A percentile compares a stretch with the other conserved stretches of the same genome.
Evolutionary conservation across 1,284 basidiomycete genomes (phyloP).

Genomic region (Bjerkandera adusta): DNA sequence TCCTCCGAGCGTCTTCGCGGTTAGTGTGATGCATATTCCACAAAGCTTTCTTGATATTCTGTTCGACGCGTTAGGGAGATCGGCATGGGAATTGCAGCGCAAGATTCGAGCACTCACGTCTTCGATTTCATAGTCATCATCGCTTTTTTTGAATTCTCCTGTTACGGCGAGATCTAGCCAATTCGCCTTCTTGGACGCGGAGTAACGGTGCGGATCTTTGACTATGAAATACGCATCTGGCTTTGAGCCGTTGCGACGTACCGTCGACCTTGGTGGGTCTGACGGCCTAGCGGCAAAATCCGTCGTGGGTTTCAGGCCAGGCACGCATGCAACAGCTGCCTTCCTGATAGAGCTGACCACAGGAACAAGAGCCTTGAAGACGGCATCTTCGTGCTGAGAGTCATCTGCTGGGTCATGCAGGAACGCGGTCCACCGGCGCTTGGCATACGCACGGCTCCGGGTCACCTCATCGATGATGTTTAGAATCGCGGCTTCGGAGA

Average conservation of each 20-base stretch:
- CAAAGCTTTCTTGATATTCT: neutral
- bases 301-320: no score
- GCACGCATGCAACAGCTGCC: no score
- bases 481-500: no score
- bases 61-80: neutral
- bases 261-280: neutral
- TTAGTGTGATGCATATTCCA: neutral
- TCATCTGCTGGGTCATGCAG: no score
- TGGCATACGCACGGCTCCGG: no score
- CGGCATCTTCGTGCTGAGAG: no score
- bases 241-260: neutral
- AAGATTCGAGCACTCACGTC: constrained; percentile 1
- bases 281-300: no score
- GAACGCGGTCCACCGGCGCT: no score
- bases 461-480: no score
- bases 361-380: no score
- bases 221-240: neutral
- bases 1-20: constrained; percentile 5
- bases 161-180: neutral
- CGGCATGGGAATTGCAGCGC: no score
- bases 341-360: no score
- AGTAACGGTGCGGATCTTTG: neutral
- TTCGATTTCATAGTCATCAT: neutral
- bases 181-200: neutral
- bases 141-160: constrained; percentile 1